Evolutionary conservation across 108 stramenopile genomes (phyloP).

Genomic region (Stephanodiscus triporus): DNA sequence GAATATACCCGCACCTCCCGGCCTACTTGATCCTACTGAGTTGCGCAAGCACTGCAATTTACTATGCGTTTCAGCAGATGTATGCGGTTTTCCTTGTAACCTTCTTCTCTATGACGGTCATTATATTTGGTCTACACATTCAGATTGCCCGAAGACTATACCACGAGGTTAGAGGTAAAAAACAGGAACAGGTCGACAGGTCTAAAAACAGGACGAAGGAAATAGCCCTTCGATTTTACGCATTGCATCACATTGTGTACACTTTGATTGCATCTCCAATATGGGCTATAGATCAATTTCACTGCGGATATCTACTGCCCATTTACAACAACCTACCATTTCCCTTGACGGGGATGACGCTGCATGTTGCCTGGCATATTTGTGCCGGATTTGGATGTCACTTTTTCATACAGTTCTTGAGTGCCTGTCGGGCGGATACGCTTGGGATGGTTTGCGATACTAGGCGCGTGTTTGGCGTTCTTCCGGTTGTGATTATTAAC

Average conservation of each 20-base stretch:
- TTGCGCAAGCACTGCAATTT: slow-evolving; percentile 32
- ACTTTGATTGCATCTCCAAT: slow-evolving; percentile 30
- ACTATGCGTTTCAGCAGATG: slow-evolving; percentile 43
- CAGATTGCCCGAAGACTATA: slow-evolving; percentile 1
- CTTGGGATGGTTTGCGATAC: slow-evolving; percentile 23
- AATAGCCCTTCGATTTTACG: slow-evolving; percentile 10
- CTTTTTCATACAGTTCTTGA: slow-evolving; percentile 23
- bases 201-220: background rate
- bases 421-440: slow-evolving; percentile 26
- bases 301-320: slow-evolving; percentile 16
- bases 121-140: slow-evolving; percentile 5
- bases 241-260: slow-evolving; percentile 12
- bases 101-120: slow-evolving; percentile 1
- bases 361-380: slow-evolving; percentile 52
- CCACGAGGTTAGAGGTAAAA: background rate
- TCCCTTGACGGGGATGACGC: slow-evolving; percentile 35
- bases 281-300: slow-evolving; percentile 42
- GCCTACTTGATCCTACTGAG: slow-evolving; percentile 9
- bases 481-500: slow-evolving; percentile 21
- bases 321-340: slow-evolving; percentile 16
- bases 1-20: slow-evolving; percentile 35
- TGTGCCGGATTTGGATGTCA: slow-evolving; percentile 39
- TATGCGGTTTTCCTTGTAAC: slow-evolving; percentile 41
- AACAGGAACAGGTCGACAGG: background rate
- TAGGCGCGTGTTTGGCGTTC: slow-evolving; percentile 15